These are phyloP conservation scores for Candida pini DNA, from an alignment of 805 yeast genomes.

Conservation along the genomic window DNA sequence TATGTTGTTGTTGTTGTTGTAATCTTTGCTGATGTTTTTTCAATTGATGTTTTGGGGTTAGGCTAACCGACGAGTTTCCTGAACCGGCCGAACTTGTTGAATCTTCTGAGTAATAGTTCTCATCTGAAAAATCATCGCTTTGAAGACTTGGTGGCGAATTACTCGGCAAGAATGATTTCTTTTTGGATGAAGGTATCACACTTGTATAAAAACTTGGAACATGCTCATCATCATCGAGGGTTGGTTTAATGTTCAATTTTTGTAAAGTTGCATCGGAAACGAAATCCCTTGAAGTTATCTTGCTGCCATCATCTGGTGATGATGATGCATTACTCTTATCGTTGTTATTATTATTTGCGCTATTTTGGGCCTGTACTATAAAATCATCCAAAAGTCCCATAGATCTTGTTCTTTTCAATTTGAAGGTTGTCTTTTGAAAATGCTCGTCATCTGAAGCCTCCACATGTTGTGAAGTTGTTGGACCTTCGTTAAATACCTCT, in stretches of 20 bases:
- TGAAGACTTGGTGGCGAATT: conserved; percentile 23
- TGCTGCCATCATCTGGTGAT: conserved; percentile 51
- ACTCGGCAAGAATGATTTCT: conserved; percentile 3
- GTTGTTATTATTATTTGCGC: conserved; percentile 21
- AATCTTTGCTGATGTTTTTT: conserved; percentile 9
- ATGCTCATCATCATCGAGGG: conserved; percentile 13
- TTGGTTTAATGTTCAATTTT: conserved; percentile 44
- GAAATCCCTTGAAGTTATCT: conserved; percentile 88
- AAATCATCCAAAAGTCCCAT: conserved; percentile 75
- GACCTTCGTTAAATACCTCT: conserved; percentile 48
- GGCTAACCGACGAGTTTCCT: conserved; percentile 16
- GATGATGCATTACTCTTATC: conserved; percentile 5
- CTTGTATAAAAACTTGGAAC: conserved; percentile 24
- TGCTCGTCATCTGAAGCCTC: conserved; percentile 69
- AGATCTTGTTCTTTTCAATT: conserved; percentile 75
- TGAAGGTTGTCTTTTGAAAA: conserved; percentile 65
- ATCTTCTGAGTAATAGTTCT: conserved; percentile 23
- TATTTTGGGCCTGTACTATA: conserved; percentile 21
- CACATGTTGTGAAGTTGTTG: conserved; percentile 59
- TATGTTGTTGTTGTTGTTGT: conserved; percentile 11
- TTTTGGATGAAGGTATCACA: conserved; percentile 18
- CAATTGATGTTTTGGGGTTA: conserved; percentile 28
- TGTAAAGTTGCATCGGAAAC: conserved; percentile 94
- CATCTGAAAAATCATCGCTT: conserved; percentile 22
- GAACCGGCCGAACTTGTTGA: conserved; percentile 23